These are phyloP conservation scores for Diplodia sapinea DNA, from an alignment of 2,329 filamentous ascomycete genomes.

Conservation along the genomic window DNA sequence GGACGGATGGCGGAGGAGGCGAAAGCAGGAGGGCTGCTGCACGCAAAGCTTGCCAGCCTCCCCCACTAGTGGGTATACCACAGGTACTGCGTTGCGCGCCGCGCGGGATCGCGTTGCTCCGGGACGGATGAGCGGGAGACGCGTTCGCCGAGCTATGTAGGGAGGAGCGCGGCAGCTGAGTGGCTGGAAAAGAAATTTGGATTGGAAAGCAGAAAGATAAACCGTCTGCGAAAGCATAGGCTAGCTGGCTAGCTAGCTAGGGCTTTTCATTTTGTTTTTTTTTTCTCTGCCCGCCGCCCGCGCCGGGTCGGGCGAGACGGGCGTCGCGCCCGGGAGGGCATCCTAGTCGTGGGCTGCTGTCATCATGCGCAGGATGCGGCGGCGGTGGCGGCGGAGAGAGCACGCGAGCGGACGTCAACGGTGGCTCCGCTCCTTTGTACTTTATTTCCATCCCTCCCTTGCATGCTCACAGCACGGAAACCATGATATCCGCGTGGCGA, in stretches of 20 bases:
- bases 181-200: background rate
- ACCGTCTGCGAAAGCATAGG: background rate
- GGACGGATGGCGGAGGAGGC: background rate
- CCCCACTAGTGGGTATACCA: background rate
- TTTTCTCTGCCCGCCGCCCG: background rate
- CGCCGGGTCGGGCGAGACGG: background rate
- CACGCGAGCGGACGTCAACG: background rate
- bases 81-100: too few relatives aligned
- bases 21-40: background rate
- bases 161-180: background rate
- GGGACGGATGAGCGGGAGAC: background rate
- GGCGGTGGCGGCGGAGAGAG: background rate
- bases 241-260: background rate
- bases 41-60: background rate
- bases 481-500: background rate
- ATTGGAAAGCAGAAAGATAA: background rate
- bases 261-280: background rate
- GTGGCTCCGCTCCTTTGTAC: background rate
- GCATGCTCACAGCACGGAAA: background rate
- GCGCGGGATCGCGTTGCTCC: slow-evolving; percentile 1
- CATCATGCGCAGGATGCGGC: background rate
- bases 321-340: background rate
- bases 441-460: background rate
- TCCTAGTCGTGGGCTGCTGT: background rate
- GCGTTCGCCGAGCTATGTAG: background rate